phyloP scores from a whole-genome alignment of 1,284 basidiomycete genomes.

The Fomitopsis pinicola region DNA sequence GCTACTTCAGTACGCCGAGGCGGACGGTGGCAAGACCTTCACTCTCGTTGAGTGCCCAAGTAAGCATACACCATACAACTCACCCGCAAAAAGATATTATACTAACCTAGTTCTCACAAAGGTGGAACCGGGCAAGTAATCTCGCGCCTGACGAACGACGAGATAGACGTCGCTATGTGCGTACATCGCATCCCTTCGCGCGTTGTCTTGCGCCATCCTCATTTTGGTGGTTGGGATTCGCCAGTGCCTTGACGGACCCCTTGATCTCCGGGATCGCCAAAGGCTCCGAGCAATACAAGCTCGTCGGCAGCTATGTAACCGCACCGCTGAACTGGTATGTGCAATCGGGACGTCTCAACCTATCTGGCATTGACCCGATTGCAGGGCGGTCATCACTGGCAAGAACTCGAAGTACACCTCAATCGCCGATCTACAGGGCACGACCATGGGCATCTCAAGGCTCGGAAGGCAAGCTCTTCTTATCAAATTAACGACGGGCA shows the following conservation, averaged over 20 bases:
- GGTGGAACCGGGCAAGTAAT: slow-evolving; percentile 93
- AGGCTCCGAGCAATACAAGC: slow-evolving; percentile 82
- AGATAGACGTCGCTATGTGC: slow-evolving; percentile 85
- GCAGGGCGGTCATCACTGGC: slow-evolving; percentile 91
- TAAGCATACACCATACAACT: slow-evolving; percentile 28
- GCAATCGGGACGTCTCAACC: neutral
- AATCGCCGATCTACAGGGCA: slow-evolving; percentile 76
- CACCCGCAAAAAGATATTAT: neutral
- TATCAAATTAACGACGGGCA: neutral
- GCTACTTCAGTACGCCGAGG: slow-evolving; percentile 70
- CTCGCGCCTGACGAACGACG: slow-evolving; percentile 72
- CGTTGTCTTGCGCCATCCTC: neutral
- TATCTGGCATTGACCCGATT: neutral
- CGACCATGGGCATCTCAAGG: slow-evolving; percentile 87
- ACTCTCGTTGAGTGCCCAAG: slow-evolving; percentile 88
- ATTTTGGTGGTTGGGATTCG: neutral
- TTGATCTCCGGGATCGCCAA: slow-evolving; percentile 92
- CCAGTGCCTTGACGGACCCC: slow-evolving; percentile 88
- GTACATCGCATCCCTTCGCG: neutral
- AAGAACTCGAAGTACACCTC: slow-evolving; percentile 67
- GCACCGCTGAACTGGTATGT: slow-evolving; percentile 82
- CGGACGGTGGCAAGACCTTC: slow-evolving; percentile 69
- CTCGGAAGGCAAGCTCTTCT: slow-evolving; percentile 62
- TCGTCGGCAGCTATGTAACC: slow-evolving; percentile 90
- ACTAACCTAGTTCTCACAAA: slow-evolving; percentile 20